Evolutionary conservation across 2,329 filamentous ascomycete species (phyloP).

Genomic region (Neofusicoccum sp.): DNA sequence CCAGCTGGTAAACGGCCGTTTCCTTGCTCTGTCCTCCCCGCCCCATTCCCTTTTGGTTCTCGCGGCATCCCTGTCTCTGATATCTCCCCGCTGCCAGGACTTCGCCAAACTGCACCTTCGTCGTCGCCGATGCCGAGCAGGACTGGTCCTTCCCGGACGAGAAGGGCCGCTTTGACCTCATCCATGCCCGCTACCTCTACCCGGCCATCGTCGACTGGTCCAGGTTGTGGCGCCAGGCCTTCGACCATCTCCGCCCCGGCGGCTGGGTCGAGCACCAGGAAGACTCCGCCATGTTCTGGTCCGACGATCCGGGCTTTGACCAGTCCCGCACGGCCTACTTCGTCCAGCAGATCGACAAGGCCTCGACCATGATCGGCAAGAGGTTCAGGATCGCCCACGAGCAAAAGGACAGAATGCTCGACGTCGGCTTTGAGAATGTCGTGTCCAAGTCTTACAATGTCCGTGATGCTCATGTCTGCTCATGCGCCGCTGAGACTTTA

Average conservation of each 20-base stretch:
- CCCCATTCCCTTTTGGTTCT: background rate
- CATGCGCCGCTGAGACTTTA: too few relatives aligned
- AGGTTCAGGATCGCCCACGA: constrained; percentile 3
- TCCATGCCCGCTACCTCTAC: constrained; percentile 54
- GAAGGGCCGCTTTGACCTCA: constrained; percentile 53
- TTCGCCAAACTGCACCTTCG: constrained; percentile 34
- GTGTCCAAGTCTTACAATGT: constrained; percentile 36
- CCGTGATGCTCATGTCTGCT: background rate
- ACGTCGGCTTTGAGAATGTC: constrained; percentile 35
- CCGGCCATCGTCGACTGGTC: constrained; percentile 57
- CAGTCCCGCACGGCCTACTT: background rate
- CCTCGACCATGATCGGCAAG: constrained; percentile 11
- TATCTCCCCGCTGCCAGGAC: constrained; percentile 3
- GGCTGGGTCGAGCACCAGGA: constrained; percentile 56
- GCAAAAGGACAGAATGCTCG: constrained; percentile 23
- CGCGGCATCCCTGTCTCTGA: background rate
- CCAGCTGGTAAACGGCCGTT: background rate
- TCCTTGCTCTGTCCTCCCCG: background rate
- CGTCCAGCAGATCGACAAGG: constrained; percentile 5
- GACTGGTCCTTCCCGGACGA: constrained; percentile 53
- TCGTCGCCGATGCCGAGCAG: constrained; percentile 40
- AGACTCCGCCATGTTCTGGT: constrained; percentile 22
- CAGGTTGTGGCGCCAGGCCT: constrained; percentile 45
- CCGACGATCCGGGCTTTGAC: constrained; percentile 6
- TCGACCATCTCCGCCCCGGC: constrained; percentile 45